Conservation (phyloP, 164 flowering plant genomes). For the Magnolia kwangsiensis region DNA sequence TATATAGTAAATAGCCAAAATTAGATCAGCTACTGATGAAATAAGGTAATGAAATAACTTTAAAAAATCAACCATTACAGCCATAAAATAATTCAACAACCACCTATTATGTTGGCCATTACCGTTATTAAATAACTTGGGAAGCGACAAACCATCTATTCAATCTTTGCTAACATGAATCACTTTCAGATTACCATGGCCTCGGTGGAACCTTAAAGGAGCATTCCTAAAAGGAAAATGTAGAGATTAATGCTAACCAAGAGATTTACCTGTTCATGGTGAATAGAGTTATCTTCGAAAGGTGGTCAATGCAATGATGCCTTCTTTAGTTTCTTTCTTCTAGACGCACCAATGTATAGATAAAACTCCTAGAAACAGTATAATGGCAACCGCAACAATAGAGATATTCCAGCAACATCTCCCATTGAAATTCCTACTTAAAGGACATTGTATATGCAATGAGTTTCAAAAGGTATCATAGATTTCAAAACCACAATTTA, state of each 20-base stretch:
- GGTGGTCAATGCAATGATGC: conserved; percentile 26
- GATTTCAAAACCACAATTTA: conserved; percentile 10
- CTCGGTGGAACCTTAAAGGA: no score
- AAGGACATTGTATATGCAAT: conserved; percentile 8
- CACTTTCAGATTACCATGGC: no score
- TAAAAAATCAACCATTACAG: no score
- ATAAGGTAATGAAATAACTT: no score
- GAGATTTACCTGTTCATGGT: background rate
- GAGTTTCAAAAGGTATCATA: background rate
- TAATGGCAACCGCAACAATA: conserved; percentile 35
- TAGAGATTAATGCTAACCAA: background rate
- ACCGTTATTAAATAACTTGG: no score
- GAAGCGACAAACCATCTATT: no score
- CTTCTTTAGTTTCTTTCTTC: conserved; percentile 47
- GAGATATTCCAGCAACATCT: conserved; percentile 62
- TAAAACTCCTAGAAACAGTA: conserved; percentile 31
- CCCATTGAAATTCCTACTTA: conserved; percentile 58
- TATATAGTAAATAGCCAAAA: no score
- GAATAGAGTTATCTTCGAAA: conserved; percentile 29
- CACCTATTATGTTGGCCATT: no score
- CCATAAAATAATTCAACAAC: no score
- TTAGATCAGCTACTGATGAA: no score
- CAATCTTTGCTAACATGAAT: no score
- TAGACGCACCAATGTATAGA: conserved; percentile 30
- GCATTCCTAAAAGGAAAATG: no score